Evolutionary conservation across 805 yeast genomes (phyloP).

Genomic region (Vanderwaltozyma yarrowii): DNA sequence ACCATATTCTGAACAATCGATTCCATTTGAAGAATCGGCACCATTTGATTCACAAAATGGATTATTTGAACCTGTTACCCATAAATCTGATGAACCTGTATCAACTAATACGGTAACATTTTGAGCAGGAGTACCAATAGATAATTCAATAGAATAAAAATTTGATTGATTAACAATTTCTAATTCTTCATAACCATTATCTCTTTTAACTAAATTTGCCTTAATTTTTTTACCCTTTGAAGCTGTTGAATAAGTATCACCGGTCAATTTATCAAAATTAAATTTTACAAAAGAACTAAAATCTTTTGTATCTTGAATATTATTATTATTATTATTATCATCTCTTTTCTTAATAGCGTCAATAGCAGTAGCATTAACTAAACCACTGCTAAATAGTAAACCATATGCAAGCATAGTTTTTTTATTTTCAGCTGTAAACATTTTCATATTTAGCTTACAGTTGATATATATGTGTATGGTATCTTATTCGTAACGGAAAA

Average conservation of each 20-base stretch:
- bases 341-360: too few species aligned
- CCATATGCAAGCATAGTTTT: not conserved
- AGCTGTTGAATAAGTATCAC: slow-evolving; percentile 9
- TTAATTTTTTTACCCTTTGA: slow-evolving; percentile 2
- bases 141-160: slow-evolving; percentile 37
- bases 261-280: slow-evolving; percentile 18
- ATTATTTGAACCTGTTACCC: slow-evolving; percentile 39
- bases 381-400: not conserved
- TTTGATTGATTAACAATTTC: slow-evolving; percentile 31
- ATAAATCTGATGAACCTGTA: slow-evolving; percentile 68
- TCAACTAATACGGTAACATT: slow-evolving; percentile 51
- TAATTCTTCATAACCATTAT: slow-evolving; percentile 26
- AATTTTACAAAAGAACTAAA: slow-evolving; percentile 6
- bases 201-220: slow-evolving; percentile 15
- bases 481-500: too few species aligned
- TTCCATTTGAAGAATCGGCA: not conserved
- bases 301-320: too few species aligned
- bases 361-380: not conserved
- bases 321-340: not conserved
- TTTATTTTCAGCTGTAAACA: not conserved
- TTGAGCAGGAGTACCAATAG: slow-evolving; percentile 51
- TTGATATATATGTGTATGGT: not conserved
- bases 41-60: slow-evolving; percentile 31
- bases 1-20: slow-evolving; percentile 32
- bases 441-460: not conserved